phyloP scores from a whole-genome alignment of 176 grass and related monocot species.

The Ampelocalamus luodianensis region DNA sequence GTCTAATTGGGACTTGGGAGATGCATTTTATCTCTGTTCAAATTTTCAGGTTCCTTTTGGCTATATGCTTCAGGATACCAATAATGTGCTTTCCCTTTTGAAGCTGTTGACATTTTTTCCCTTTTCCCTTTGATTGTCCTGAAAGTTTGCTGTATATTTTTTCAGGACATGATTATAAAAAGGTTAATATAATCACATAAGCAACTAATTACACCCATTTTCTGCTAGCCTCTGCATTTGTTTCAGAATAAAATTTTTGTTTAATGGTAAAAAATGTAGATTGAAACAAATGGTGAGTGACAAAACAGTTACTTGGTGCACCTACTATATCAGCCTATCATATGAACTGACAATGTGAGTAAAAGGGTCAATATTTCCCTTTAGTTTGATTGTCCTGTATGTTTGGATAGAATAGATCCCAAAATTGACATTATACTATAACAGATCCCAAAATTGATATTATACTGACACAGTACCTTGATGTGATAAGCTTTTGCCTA shows the following conservation, averaged over 20 bases:
- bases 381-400: neutral
- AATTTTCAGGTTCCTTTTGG: neutral
- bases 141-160: neutral
- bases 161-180: neutral
- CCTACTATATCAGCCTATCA: neutral
- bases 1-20: neutral
- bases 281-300: conserved; percentile 1
- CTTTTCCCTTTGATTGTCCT: neutral
- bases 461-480: conserved; percentile 13
- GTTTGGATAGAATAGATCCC: conserved; percentile 6
- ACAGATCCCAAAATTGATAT: neutral
- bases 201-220: neutral
- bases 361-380: neutral
- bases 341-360: neutral
- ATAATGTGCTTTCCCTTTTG: neutral
- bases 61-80: neutral
- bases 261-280: neutral
- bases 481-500: neutral
- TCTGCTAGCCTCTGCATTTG: conserved; percentile 1
- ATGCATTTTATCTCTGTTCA: neutral
- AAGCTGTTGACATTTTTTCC: neutral
- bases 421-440: neutral
- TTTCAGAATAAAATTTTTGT: neutral
- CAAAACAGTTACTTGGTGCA: neutral
- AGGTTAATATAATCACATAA: conserved; percentile 8